Evolutionary conservation across 441 rosid species (phyloP), one percentile per base, ranked within the genome.

Genomic region (Cnidoscolus chayamansa): DNA sequence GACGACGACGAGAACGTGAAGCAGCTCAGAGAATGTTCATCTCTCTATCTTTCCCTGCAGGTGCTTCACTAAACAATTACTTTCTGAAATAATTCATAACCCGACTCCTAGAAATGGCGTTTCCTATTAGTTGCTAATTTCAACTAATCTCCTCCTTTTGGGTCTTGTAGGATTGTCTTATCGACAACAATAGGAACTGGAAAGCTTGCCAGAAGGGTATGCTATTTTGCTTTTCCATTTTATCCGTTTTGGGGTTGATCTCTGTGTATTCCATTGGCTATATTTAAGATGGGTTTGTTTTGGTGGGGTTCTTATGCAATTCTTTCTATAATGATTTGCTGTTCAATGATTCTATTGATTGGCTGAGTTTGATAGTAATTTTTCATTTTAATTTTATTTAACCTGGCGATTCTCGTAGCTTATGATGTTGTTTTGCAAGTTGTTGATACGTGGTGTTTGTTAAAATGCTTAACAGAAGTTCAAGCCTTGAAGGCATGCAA

Each of bases 401-500:
- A 25, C 25, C 25, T 25, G 25, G 25, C 25, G 25, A 3, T 15
- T 31, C 0, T 50, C 48, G 1, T n/a, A 31, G 48, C 32, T 10
- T 25, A 13, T 37, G 15, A 20, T 56, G 10, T 56, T 10, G 32
- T 0, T 45, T 12, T 53, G 53, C 15, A 11, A 17, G 13, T 25
- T 3, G 30, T 48, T 35, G 56, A 75, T 9, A 8, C 55, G 35
- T 53, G 57, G 55, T 57, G 69, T 66, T 80, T 80, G 83, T 73
- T 77, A 40, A 79, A 74, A 61, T 85, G 83, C 74, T 73, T 32
- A 49, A 76, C 79, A 91, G 97, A 91, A 77, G 95, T 91, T 77
- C 93, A 83, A 82, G 97, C 98, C 59, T 80, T 94, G 82, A 94
- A 90, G 84, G 89, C 81, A 43, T 94, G 98, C 83, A 87, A 85